These are phyloP conservation scores for Aspergillus sergii DNA, from an alignment of 2,329 filamentous ascomycete genomes.

Conservation along the genomic window DNA sequence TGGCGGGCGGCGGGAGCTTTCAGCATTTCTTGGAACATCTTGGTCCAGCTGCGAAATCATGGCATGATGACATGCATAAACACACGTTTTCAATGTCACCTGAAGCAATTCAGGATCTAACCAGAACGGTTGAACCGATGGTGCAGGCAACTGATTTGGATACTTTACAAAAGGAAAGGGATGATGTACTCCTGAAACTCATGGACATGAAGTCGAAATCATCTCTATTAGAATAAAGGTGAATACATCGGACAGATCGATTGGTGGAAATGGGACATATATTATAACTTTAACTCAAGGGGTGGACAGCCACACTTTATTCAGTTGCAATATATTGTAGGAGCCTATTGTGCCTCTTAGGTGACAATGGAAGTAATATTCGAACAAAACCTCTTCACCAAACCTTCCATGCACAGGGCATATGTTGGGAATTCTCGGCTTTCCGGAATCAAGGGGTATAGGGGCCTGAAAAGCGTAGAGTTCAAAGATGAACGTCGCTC, in stretches of 20 bases:
- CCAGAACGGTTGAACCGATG: neutral
- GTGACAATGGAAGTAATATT: too few relatives aligned
- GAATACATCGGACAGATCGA: too few relatives aligned
- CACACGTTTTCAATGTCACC: slow-evolving; percentile 10
- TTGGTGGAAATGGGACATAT: neutral
- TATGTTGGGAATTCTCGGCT: neutral
- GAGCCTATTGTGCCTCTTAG: too few relatives aligned
- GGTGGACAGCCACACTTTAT: neutral
- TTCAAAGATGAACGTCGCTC: neutral
- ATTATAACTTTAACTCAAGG: neutral
- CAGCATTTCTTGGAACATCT: slow-evolving; percentile 21
- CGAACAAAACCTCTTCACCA: too few relatives aligned
- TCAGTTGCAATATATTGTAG: too few relatives aligned
- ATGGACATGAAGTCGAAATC: neutral
- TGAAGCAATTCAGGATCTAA: neutral
- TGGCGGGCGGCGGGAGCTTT: slow-evolving; percentile 18
- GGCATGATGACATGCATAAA: slow-evolving; percentile 18
- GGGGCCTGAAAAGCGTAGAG: neutral
- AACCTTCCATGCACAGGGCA: neutral
- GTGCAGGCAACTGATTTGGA: neutral
- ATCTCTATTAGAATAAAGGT: neutral
- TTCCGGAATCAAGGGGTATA: neutral
- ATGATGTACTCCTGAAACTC: neutral
- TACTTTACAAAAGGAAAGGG: neutral
- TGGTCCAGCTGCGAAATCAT: slow-evolving; percentile 17